Base-by-base conservation (phyloP, 2,329 filamentous ascomycete genomes). In the Calonectria pseudoreteaudii region DNA sequence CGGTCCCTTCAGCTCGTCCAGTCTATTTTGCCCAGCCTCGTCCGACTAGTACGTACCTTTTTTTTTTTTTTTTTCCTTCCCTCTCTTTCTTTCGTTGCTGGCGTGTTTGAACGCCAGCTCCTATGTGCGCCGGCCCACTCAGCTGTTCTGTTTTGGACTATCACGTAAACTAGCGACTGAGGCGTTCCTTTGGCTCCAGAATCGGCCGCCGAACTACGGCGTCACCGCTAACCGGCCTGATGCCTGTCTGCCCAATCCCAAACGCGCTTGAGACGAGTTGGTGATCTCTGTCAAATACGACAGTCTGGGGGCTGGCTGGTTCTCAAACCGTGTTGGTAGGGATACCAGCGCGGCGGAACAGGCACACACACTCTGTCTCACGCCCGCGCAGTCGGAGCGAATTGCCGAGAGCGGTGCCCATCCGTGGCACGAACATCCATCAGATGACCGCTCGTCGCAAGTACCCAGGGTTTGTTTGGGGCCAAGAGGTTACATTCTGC, bases 201-300 rank as follows among this genome's bases (percentile, higher is more conserved):
- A 66, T 68, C 68, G 76, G 75, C 74, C 52, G 53, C 70, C 74
- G 71, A 73, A 72, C 74, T 52, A 78, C 79, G 79, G 79, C 79
- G 77, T 78, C 78, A 73, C 78, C 79, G 78, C 75, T 67, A 72
- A 66, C 62, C 47, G 70, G 68, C 26, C 56, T 62, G 38, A 62
- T 62, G 56, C 66, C 50, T 70, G 38, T 71, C 53, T 62, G n/a
- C 49, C 56, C 72, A 78, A 76, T 53, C 73, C 72, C 72, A 80
- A 80, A 80, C 78, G 76, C 71, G 76, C 70, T 80, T 77, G 78
- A 80, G 78, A 80, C 78, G 71, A 67, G 34, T 68, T 74, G 49
- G 74, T 74, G 64, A 78, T 75, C 73, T 72, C 60, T 75, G 73
- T 75, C 52, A 75, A 70, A 73, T 73, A 47, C 31, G 74, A 80